phyloP scores from a whole-genome alignment of 805 yeast species.

The Geotrichum ghanense region DNA sequence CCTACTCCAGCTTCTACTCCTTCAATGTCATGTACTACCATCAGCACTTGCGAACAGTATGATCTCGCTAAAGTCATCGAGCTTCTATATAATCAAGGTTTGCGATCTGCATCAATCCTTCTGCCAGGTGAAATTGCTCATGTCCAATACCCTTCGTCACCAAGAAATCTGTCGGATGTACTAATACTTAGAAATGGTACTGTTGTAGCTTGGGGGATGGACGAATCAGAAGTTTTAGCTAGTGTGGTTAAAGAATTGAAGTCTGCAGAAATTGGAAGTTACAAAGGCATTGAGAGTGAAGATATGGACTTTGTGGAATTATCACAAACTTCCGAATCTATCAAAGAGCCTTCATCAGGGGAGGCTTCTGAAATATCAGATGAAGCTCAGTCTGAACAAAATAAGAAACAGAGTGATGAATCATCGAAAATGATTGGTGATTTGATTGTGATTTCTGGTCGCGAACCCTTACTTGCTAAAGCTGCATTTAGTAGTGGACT shows the following conservation, averaged over 20 bases:
- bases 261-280: slow-evolving; percentile 36
- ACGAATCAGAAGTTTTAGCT: slow-evolving; percentile 38
- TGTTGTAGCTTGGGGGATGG: slow-evolving; percentile 72
- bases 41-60: slow-evolving; percentile 63
- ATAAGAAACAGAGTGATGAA: neutral
- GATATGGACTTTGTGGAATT: slow-evolving; percentile 70
- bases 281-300: slow-evolving; percentile 54
- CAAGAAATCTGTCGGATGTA: slow-evolving; percentile 37
- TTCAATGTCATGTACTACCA: slow-evolving; percentile 44
- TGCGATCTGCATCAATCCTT: slow-evolving; percentile 29
- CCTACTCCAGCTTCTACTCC: neutral
- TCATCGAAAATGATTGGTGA: slow-evolving; percentile 52
- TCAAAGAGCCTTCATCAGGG: neutral
- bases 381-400: neutral
- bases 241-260: slow-evolving; percentile 35
- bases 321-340: slow-evolving; percentile 6
- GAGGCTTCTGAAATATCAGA: neutral
- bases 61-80: slow-evolving; percentile 39
- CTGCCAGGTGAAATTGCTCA: slow-evolving; percentile 61
- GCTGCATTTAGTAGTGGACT: slow-evolving; percentile 85
- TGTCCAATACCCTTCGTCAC: slow-evolving; percentile 30
- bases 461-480: slow-evolving; percentile 47
- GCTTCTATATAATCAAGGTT: slow-evolving; percentile 28
- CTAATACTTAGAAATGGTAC: slow-evolving; percentile 70
- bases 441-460: slow-evolving; percentile 52